Conservation (phyloP, 1,284 basidiomycete genomes). For the Boletus hoseneyae region DNA sequence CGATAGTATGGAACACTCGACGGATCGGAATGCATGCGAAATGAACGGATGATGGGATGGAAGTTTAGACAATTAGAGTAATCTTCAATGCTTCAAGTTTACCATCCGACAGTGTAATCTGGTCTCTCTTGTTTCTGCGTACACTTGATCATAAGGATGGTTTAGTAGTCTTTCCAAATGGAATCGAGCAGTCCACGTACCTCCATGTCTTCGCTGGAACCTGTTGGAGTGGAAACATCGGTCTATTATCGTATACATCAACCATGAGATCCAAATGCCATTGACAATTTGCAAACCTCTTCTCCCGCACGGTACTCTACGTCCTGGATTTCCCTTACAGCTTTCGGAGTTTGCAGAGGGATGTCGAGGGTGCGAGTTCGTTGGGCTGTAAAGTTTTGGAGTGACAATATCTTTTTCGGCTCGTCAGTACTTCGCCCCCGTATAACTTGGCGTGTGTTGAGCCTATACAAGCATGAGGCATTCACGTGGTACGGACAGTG, state of each 20-base stretch:
- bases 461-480: slow-evolving; percentile 28
- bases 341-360: slow-evolving; percentile 4
- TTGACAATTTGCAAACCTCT: slow-evolving; percentile 12
- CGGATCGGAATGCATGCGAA: not conserved
- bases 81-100: not conserved
- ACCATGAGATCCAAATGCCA: not conserved
- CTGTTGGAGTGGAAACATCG: not conserved
- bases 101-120: slow-evolving; percentile 13
- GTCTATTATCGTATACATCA: slow-evolving; percentile 11
- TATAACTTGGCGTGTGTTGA: slow-evolving; percentile 49
- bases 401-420: slow-evolving; percentile 27
- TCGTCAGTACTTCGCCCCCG: slow-evolving; percentile 47
- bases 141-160: not conserved
- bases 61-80: not conserved
- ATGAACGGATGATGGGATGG: not conserved
- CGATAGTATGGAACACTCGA: slow-evolving; percentile 1
- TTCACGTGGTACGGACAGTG: not conserved
- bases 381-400: slow-evolving; percentile 6
- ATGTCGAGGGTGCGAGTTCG: not conserved
- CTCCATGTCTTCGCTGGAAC: slow-evolving; percentile 1
- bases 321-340: not conserved
- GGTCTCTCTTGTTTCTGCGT: slow-evolving; percentile 2
- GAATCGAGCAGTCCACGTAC: slow-evolving; percentile 5
- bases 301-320: not conserved
- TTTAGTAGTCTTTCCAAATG: not conserved